Percentiles rank a stretch among this genome's conserved stretches.
Conservation (phyloP, 1,139 yeast species). For the Entelexis paramagnoliae region DNA sequence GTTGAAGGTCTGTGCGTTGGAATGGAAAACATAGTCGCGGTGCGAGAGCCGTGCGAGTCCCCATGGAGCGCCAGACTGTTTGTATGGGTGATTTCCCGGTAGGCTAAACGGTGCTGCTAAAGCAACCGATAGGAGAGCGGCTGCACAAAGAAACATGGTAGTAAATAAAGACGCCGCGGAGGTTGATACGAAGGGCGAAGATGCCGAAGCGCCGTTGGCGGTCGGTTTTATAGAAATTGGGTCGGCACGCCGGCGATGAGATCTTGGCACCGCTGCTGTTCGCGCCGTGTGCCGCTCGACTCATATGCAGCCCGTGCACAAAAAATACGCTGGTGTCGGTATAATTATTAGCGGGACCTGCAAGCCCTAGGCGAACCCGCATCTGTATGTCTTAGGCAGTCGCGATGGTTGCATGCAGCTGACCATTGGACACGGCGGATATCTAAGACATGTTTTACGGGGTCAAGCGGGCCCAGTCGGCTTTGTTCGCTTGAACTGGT, state of each 20-base stretch:
- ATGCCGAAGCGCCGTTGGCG: neutral
- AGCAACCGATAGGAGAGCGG: neutral
- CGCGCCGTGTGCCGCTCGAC: neutral
- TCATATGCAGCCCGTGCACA: neutral
- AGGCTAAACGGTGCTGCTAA: neutral
- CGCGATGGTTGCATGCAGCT: too few relatives aligned
- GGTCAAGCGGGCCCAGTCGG: too few relatives aligned
- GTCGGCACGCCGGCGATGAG: too few relatives aligned
- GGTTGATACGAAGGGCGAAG: too few relatives aligned
- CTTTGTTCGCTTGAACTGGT: too few relatives aligned
- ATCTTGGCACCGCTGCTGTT: neutral
- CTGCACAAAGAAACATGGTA: neutral
- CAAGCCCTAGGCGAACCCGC: too few relatives aligned
- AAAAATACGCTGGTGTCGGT: neutral
- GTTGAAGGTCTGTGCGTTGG: slow-evolving; percentile 36
- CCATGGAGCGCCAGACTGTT: slow-evolving; percentile 81
- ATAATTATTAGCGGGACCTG: neutral
- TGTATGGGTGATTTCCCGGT: neutral
- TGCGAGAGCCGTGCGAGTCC: slow-evolving; percentile 88
- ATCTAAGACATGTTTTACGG: too few relatives aligned
- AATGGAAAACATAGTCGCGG: slow-evolving; percentile 65
- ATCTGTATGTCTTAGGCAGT: too few relatives aligned
- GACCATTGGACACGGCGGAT: too few relatives aligned
- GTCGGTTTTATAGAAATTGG: neutral
- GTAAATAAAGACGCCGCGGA: too few relatives aligned